Percentiles rank a stretch among this genome's conserved stretches.
These are phyloP conservation scores for Nyssa sinensis DNA, from an alignment of 148 eudicot species.

Conservation along the genomic window DNA sequence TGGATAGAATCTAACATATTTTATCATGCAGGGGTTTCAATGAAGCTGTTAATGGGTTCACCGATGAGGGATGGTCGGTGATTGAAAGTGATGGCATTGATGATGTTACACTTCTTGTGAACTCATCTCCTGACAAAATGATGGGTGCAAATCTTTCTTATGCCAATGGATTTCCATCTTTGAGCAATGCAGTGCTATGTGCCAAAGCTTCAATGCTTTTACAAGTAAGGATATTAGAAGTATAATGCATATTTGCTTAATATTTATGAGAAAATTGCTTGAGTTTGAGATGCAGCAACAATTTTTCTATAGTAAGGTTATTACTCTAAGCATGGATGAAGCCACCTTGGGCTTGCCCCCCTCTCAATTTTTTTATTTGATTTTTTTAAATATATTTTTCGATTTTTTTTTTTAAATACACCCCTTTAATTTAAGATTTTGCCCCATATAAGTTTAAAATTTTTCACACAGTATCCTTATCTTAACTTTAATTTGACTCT, in stretches of 20 bases:
- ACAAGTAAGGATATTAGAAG: slow-evolving; percentile 49
- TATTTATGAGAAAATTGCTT: too few relatives aligned
- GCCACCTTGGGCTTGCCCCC: too few relatives aligned
- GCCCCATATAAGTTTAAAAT: too few relatives aligned
- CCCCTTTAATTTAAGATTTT: too few relatives aligned
- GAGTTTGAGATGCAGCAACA: background rate
- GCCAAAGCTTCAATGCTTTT: slow-evolving; percentile 95
- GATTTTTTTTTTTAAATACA: too few relatives aligned
- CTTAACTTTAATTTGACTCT: too few relatives aligned
- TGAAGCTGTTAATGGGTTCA: slow-evolving; percentile 88
- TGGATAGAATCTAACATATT: background rate
- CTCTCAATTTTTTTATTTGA: too few relatives aligned
- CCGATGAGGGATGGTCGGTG: slow-evolving; percentile 91
- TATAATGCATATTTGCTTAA: background rate
- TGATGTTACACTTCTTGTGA: slow-evolving; percentile 74
- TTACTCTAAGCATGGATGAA: too few relatives aligned
- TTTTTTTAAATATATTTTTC: too few relatives aligned
- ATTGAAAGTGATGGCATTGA: slow-evolving; percentile 83
- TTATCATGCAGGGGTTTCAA: slow-evolving; percentile 70
- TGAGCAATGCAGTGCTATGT: slow-evolving; percentile 64
- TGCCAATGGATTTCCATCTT: slow-evolving; percentile 55
- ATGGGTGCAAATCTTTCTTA: slow-evolving; percentile 52
- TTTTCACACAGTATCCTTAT: too few relatives aligned
- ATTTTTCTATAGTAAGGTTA: too few relatives aligned
- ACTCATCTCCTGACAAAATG: slow-evolving; percentile 69